Evolutionary conservation across 768 basidiomycete genomes (phyloP).

Genomic region (Tricholoma sp.): DNA sequence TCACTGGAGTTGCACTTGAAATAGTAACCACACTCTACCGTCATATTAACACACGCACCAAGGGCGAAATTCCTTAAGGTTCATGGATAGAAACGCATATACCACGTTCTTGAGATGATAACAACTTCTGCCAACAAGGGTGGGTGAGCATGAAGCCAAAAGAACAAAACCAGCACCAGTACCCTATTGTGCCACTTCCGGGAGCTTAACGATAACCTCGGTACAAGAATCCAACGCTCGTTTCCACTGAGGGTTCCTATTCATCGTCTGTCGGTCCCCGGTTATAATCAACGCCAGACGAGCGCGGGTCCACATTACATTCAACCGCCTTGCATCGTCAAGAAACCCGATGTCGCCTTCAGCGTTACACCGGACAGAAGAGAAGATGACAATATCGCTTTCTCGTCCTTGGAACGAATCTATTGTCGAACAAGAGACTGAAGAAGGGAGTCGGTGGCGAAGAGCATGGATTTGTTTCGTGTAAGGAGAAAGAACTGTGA

Average conservation of each 20-base stretch:
- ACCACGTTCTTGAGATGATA: no score
- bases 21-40: no score
- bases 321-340: constrained; percentile 53
- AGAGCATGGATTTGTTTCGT: constrained; percentile 49
- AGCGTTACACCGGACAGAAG: constrained; percentile 56
- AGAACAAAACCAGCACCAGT: no score
- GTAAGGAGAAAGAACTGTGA: constrained; percentile 58
- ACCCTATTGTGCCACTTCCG: not conserved
- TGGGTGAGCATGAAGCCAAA: no score
- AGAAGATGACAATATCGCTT: constrained; percentile 61
- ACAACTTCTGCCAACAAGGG: no score
- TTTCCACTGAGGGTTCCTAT: constrained; percentile 43
- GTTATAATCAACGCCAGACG: constrained; percentile 52
- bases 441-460: constrained; percentile 32
- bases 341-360: constrained; percentile 61
- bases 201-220: constrained; percentile 17
- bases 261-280: constrained; percentile 51
- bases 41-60: no score
- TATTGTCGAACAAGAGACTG: constrained; percentile 41
- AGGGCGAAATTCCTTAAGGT: no score
- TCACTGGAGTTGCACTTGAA: no score
- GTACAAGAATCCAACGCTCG: constrained; percentile 41
- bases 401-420: constrained; percentile 69
- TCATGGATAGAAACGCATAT: no score
- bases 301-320: constrained; percentile 71